A percentile compares a stretch with the other conserved stretches of the same genome.
These are phyloP conservation scores for Cutaneotrichosporon sp. DNA, from an alignment of 1,284 basidiomycete species.

Conservation along the genomic window DNA sequence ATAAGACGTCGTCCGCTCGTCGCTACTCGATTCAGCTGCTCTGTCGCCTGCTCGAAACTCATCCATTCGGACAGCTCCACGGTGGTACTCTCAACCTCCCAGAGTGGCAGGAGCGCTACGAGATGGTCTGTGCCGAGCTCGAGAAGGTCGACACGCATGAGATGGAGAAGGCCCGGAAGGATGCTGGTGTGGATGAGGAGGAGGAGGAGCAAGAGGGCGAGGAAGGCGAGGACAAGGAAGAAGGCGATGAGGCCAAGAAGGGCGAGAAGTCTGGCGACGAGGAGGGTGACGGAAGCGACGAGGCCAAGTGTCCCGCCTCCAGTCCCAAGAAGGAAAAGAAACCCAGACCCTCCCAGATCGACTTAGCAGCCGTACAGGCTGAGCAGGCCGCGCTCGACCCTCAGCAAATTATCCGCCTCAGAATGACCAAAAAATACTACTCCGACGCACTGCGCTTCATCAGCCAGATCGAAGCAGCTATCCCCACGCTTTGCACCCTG, in stretches of 20 bases:
- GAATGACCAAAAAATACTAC: conserved; percentile 82
- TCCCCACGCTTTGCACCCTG: conserved; percentile 69
- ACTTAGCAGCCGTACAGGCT: conserved; percentile 56
- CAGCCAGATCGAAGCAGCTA: conserved; percentile 68
- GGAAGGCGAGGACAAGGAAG: conserved; percentile 25
- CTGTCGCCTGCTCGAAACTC: conserved; percentile 72
- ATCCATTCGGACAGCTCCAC: conserved; percentile 81
- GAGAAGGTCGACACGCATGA: conserved; percentile 58
- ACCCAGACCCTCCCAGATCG: conserved; percentile 60
- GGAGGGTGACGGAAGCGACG: conserved; percentile 19
- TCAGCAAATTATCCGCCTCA: conserved; percentile 61
- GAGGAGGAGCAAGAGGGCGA: conserved; percentile 50
- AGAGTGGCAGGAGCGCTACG: conserved; percentile 71
- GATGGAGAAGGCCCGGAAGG: conserved; percentile 44
- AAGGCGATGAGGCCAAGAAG: conserved; percentile 44
- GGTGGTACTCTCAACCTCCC: conserved; percentile 72
- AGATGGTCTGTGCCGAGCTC: conserved; percentile 55
- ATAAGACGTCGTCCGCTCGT: conserved; percentile 83
- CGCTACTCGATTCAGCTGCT: conserved; percentile 77
- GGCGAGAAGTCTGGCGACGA: conserved; percentile 34
- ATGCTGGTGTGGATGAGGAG: conserved; percentile 50
- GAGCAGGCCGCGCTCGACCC: conserved; percentile 66
- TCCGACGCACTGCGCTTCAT: conserved; percentile 84
- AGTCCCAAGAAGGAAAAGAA: conserved; percentile 45
- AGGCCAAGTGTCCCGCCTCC: neutral